Percentiles rank a stretch among this genome's conserved stretches.
Evolutionary conservation across 805 yeast species (phyloP).

Genomic region (Pichia californica): DNA sequence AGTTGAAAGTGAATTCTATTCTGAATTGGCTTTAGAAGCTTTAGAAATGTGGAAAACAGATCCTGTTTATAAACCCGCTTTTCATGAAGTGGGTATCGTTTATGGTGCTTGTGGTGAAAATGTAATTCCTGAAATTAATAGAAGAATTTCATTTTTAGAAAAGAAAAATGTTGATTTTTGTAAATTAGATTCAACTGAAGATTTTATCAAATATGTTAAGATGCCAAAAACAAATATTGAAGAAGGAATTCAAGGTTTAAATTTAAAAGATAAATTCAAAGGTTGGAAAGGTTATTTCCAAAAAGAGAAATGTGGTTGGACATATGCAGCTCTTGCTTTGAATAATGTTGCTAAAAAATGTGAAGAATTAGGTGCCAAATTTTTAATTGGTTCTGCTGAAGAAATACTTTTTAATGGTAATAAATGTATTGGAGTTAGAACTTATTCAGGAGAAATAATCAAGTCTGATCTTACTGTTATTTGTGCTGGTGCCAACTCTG

Average conservation of each 20-base stretch:
- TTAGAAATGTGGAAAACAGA: slow-evolving; percentile 29
- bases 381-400: slow-evolving; percentile 22
- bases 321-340: slow-evolving; percentile 30
- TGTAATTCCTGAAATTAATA: slow-evolving; percentile 5
- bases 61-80: slow-evolving; percentile 21
- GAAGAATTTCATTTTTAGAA: not conserved
- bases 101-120: slow-evolving; percentile 24
- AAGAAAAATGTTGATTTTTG: slow-evolving; percentile 6
- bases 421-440: slow-evolving; percentile 24
- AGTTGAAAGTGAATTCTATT: slow-evolving; percentile 22
- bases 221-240: not conserved
- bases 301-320: slow-evolving; percentile 32
- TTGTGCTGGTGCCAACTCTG: slow-evolving; percentile 36
- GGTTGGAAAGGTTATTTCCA: slow-evolving; percentile 31
- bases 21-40: slow-evolving; percentile 32
- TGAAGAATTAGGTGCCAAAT: slow-evolving; percentile 29
- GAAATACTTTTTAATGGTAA: slow-evolving; percentile 15
- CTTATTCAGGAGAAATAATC: slow-evolving; percentile 23
- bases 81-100: slow-evolving; percentile 29
- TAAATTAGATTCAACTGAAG: slow-evolving; percentile 12
- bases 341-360: slow-evolving; percentile 25
- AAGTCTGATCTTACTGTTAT: slow-evolving; percentile 27
- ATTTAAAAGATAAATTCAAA: slow-evolving; percentile 14
- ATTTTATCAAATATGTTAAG: slow-evolving; percentile 8
- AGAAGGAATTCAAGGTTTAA: slow-evolving; percentile 1